Evolutionary conservation across 2,329 filamentous ascomycete genomes (phyloP), one percentile per base, ranked within the genome.

Genomic region (Endocalyx cinctus): DNA sequence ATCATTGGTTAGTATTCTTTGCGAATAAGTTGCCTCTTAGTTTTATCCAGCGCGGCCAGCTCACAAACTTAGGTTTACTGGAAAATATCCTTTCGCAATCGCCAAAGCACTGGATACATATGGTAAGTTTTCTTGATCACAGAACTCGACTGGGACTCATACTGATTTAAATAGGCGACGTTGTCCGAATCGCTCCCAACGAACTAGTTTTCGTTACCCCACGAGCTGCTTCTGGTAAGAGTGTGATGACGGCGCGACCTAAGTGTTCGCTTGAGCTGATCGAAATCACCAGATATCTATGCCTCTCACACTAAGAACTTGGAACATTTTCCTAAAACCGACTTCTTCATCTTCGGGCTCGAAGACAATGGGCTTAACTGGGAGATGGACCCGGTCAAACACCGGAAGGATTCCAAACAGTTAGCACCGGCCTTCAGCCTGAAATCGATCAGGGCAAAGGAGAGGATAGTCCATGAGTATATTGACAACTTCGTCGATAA

Each of bases 181-280:
- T 39, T 14, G 36, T 39, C 12, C 22, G 36, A n/a, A 32, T 39
- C 17, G 36, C 27, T 22, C 36, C 36, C 5, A 39, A 35, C 11
- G 23, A 29, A 26, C 19, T 39, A 11, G 16, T 32, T 4, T 35
- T 39, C 32, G n/a, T 34, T 5, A 19, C 25, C 10, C 36, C 36
- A 25, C 31, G 35, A n/a, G 36, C 32, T 11, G 15, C 25, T n/a
- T 27, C 29, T 25, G 36, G 36, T 39, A 31, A 27, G 17, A 19
- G 10, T 16, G 27, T 14, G 7, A n/a, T n/a, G n/a, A n/a, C n/a
- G n/a, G n/a, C n/a, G n/a, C n/a, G n/a, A n/a, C n/a, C n/a, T n/a
- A n/a, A n/a, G n/a, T n/a, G n/a, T n/a, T n/a, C n/a, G n/a, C n/a
- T n/a, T n/a, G n/a, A n/a, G n/a, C n/a, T n/a, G n/a, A n/a, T n/a